Conservation (phyloP, 768 basidiomycete genomes). For the Termitomyces sp. region DNA sequence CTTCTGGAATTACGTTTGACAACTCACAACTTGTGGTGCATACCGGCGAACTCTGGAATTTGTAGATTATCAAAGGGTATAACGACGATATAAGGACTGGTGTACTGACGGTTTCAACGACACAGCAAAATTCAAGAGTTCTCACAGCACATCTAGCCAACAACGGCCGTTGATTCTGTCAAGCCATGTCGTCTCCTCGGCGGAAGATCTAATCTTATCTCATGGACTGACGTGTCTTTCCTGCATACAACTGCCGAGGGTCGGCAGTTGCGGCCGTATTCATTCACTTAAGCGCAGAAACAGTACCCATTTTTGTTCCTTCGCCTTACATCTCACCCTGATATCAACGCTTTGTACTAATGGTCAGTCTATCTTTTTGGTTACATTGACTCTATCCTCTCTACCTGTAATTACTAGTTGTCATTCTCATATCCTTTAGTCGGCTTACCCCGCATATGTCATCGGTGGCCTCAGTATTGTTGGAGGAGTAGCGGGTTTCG, state of each 20-base stretch:
- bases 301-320: neutral
- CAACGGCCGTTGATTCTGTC: constrained; percentile 32
- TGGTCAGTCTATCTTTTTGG: neutral
- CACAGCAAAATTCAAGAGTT: constrained; percentile 76
- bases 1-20: neutral
- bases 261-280: too few relatives aligned
- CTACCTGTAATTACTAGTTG: neutral
- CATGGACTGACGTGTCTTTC: neutral
- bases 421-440: constrained; percentile 32
- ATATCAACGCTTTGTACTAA: neutral
- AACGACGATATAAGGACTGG: neutral
- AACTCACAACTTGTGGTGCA: constrained; percentile 9
- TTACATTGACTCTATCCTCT: neutral
- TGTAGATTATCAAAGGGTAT: neutral
- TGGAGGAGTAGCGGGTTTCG: constrained; percentile 72
- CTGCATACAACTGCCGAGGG: neutral
- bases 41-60: constrained; percentile 8
- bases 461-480: constrained; percentile 75
- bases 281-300: too few relatives aligned
- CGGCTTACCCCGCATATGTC: constrained; percentile 74
- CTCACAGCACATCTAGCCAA: constrained; percentile 73
- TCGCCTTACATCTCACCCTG: neutral
- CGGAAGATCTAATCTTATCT: constrained; percentile 5
- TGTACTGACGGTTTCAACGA: constrained; percentile 80
- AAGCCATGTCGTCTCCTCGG: neutral